A percentile compares a stretch with the other conserved stretches of the same genome.
phyloP scores from a whole-genome alignment of 192 early-diverging fungal species.

The Coemansia sp. region DNA sequence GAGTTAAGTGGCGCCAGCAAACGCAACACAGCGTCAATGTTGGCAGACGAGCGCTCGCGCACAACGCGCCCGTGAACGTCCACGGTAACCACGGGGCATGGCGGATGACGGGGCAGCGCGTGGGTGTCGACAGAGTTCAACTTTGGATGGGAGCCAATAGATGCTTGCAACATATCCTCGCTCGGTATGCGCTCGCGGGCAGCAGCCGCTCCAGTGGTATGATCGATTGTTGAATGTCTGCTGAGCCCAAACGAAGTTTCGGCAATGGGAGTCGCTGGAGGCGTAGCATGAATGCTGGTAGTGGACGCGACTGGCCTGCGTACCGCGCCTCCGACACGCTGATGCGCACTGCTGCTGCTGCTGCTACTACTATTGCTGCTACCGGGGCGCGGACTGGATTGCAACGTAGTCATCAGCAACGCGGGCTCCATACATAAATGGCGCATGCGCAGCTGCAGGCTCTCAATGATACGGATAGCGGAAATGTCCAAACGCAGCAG shows the following conservation, averaged over 20 bases:
- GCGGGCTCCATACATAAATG: constrained; percentile 42
- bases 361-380: constrained; percentile 3
- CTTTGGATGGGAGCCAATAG: background rate
- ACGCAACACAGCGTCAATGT: constrained; percentile 37
- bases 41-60: constrained; percentile 26
- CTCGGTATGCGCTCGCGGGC: constrained; percentile 1
- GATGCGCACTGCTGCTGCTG: background rate
- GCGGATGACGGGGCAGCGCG: constrained; percentile 17
- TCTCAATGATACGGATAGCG: constrained; percentile 30
- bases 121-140: constrained; percentile 7
- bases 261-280: constrained; percentile 21
- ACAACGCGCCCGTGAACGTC: constrained; percentile 35
- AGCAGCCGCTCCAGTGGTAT: background rate
- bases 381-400: constrained; percentile 4
- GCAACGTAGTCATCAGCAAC: constrained; percentile 39
- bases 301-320: constrained; percentile 2
- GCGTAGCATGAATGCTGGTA: constrained; percentile 17
- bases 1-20: constrained; percentile 34
- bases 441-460: constrained; percentile 48
- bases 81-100: constrained; percentile 34
- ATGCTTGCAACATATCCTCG: background rate
- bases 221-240: constrained; percentile 25
- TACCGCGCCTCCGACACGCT: constrained; percentile 1
- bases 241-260: constrained; percentile 11
- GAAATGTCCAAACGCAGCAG: constrained; percentile 35